Base-by-base conservation (phyloP, 2,329 filamentous ascomycete species). In the Diaporthe longicolla region DNA sequence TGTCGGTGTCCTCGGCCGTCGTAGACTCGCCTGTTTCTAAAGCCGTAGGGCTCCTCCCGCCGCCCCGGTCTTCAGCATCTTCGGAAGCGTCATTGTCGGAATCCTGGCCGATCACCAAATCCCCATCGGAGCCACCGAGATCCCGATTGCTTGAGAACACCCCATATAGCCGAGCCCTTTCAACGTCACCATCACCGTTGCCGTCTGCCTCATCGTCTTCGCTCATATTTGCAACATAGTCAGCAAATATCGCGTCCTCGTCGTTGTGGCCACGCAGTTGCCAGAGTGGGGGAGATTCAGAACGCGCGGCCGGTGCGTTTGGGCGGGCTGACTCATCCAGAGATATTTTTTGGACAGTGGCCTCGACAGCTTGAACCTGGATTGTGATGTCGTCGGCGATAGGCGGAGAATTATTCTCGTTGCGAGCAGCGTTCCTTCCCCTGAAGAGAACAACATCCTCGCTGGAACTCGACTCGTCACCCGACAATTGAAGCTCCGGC, bases 391-490 rank as follows among this genome's bases (percentile, higher is more conserved):
- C 75, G 21, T 69, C 71, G 24, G 81, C 37, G 7, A 54, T 32
- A 68, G 52, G 40, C 65, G 35, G 48, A 15, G 55, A 59, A 26
- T 55, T 19, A 21, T 73, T 52, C 59, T 72, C 71, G 55, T 78
- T 79, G 15, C 73, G 78, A 61, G 71, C 72, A 50, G 43, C 54
- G 29, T 71, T 75, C 81, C 78, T 77, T 73, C 78, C 80, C 80
- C 85, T 88, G 79, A 94, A 94, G 0, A 94, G 79, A 61, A 95
- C 91, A 7, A 94, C 85, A 76, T 98, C 94, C 63, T 94, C 93
- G 78, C 92, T 93, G 0, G 93, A 94, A 76, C 90, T 87, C 24
- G 77, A 79, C 7, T 75, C 78, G 5, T 76, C 75, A 45, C 77
- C 76, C 9, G 81, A 77, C 3, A 77, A 74, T 17, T 71, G 76